These are phyloP conservation scores for Backusella sp. DNA, from an alignment of 192 early-diverging fungal genomes.

Conservation along the genomic window DNA sequence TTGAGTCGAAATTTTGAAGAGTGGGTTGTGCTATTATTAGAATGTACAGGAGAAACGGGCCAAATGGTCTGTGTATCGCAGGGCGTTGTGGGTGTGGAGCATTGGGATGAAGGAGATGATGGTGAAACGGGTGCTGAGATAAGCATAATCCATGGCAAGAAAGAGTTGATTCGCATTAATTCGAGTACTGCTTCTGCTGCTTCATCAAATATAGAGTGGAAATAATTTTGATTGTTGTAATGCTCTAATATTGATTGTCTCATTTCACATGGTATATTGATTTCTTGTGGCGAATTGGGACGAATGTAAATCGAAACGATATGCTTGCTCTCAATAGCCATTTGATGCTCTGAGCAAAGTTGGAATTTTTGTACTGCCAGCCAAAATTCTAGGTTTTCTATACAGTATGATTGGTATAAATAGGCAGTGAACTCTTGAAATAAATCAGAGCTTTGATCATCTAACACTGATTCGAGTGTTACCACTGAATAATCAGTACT, in stretches of 20 bases:
- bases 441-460: not conserved
- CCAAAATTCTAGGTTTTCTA: conserved; percentile 44
- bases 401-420: conserved; percentile 36
- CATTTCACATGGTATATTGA: conserved; percentile 38
- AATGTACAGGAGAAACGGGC: not conserved
- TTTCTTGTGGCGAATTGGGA: conserved; percentile 31
- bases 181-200: conserved; percentile 25
- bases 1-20: not conserved
- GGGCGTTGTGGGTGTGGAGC: not conserved
- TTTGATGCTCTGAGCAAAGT: not conserved
- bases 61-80: conserved; percentile 1
- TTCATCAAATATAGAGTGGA: conserved; percentile 13
- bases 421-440: conserved; percentile 20
- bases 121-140: not conserved
- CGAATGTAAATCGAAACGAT: conserved; percentile 22
- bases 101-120: not conserved
- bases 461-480: conserved; percentile 17
- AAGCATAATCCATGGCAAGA: conserved; percentile 27
- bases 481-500: not conserved
- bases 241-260: conserved; percentile 23
- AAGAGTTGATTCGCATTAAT: conserved; percentile 35
- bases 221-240: conserved; percentile 12
- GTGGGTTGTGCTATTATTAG: not conserved
- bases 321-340: conserved; percentile 1
- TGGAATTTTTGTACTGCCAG: conserved; percentile 32